Evolutionary conservation across 129 eudicot genomes (phyloP).

Genomic region (Rutidosis leptorrhynchoides): DNA sequence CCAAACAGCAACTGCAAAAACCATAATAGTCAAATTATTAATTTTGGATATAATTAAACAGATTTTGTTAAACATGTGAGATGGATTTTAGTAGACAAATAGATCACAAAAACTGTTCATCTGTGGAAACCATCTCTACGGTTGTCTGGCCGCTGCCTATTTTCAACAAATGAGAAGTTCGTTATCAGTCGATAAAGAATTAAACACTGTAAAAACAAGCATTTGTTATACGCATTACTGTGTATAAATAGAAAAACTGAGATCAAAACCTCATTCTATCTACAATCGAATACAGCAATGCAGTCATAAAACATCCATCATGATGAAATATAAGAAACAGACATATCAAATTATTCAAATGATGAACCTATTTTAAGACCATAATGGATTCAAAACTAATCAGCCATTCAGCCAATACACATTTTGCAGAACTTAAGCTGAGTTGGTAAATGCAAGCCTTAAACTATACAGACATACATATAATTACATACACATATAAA

Average conservation of each 20-base stretch:
- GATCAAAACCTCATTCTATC: conserved; percentile 7
- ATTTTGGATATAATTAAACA: no score
- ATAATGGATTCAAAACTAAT: no score
- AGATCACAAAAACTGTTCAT: not conserved
- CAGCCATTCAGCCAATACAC: no score
- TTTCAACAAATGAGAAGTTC: not conserved
- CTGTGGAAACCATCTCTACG: conserved; percentile 19
- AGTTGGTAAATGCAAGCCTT: no score
- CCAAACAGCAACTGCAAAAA: no score
- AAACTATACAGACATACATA: not conserved
- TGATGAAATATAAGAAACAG: not conserved
- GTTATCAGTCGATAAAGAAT: not conserved
- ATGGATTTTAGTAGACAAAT: conserved; percentile 3
- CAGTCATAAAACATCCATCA: not conserved
- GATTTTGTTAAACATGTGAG: no score
- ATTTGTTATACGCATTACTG: conserved; percentile 14
- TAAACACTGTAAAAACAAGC: not conserved
- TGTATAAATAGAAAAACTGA: conserved; percentile 10
- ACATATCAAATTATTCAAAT: not conserved
- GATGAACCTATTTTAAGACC: no score
- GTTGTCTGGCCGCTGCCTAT: conserved; percentile 33
- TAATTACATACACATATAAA: not conserved
- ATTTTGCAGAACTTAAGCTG: no score
- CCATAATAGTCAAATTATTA: no score
- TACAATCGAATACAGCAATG: conserved; percentile 10